phyloP scores from a whole-genome alignment of 768 basidiomycete genomes.

The Leccinum longicurvipes region DNA sequence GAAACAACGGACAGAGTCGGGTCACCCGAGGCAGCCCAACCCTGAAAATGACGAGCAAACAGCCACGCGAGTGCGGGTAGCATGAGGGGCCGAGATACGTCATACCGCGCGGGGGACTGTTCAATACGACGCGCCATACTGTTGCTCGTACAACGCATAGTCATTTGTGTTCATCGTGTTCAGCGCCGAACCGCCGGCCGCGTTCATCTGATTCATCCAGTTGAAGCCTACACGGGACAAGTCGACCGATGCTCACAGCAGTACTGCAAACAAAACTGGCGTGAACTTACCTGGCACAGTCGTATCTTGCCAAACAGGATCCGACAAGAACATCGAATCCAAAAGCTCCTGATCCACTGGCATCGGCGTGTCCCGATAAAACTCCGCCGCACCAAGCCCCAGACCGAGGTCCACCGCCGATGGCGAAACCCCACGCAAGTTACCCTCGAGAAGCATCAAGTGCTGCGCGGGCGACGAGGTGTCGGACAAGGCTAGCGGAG shows the following conservation, averaged over 20 bases:
- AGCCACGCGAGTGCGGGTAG: background rate
- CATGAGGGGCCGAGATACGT: background rate
- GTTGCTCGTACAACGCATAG: constrained; percentile 26
- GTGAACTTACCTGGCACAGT: constrained; percentile 47
- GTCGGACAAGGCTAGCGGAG: constrained; percentile 32
- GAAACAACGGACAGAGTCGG: background rate
- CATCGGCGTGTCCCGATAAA: constrained; percentile 47
- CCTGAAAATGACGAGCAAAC: background rate
- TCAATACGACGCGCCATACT: constrained; percentile 7
- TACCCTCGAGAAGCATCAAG: constrained; percentile 38
- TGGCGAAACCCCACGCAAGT: constrained; percentile 16
- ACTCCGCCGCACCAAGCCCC: constrained; percentile 30
- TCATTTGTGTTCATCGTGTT: constrained; percentile 24
- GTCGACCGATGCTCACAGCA: background rate
- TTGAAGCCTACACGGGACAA: constrained; percentile 28
- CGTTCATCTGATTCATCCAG: constrained; percentile 35
- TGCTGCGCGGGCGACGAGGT: constrained; percentile 37
- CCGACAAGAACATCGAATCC: constrained; percentile 55
- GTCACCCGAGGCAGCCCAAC: background rate
- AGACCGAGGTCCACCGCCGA: constrained; percentile 1
- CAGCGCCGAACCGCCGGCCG: constrained; percentile 10
- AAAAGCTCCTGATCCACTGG: constrained; percentile 58
- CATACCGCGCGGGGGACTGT: background rate
- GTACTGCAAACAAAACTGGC: background rate
- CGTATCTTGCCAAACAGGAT: constrained; percentile 56